Evolutionary conservation across 306 rosid species (phyloP), one percentile per base, ranked within the genome.

Genomic region (Lagenaria siceraria): DNA sequence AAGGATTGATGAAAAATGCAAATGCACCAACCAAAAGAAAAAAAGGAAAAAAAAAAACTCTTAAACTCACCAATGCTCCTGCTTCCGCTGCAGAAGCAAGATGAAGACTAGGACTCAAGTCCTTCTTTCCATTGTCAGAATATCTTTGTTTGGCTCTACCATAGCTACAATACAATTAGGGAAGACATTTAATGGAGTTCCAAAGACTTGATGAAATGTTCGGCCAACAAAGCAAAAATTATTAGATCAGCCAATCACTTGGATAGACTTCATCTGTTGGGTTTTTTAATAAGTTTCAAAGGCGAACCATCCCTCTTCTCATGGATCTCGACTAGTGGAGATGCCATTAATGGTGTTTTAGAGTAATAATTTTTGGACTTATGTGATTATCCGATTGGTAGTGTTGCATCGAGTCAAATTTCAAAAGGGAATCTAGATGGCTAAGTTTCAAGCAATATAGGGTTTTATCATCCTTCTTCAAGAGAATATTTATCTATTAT

Each of bases 51-150:
- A 11, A 31, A 12, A 17, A 33, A 49, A 76, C 84, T 79, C 55
- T 52, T 66, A 60, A 27, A 81, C 97, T 85, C 87, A 95, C 99
- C 93, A 92, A 80, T 78, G 87, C 89, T 80, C 99, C 99, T 65
- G 99, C 99, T 88, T 92, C 99, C 19, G 97, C 96, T 66, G 99
- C 99, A 8, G 98, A 95, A 80, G 87, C 97, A 79, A 95, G 99
- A 92, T 95, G 97, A 69, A 83, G 89, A 76, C 87, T 86, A 31
- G 97, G 90, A 80, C 87, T 87, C 83, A 95, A 86, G 81, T 78
- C 86, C 79, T 85, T 96, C 65, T 82, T 89, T 83, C 93, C 82
- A 40, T 80, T 78, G 81, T 84, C 86, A 27, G 93, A 86, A 86
- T 92, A 87, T 86, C 98, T 90, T 79, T 85, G 86, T 73, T 95